Base-by-base conservation (phyloP, 2,329 filamentous ascomycete species). In the Exserohilum turcica region DNA sequence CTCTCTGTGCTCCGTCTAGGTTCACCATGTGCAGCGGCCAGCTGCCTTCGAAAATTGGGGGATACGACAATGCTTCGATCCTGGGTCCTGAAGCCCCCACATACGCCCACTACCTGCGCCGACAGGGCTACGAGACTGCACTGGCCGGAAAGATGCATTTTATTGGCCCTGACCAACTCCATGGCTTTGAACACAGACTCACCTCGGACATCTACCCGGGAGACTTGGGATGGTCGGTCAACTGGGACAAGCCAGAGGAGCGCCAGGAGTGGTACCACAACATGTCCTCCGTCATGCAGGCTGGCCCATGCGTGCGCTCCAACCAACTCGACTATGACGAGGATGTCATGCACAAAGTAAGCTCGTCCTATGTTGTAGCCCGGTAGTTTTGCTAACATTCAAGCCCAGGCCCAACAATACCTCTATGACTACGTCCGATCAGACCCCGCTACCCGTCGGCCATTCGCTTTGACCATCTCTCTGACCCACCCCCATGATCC, bases 141-240 rank as follows among this genome's bases (percentile, higher is more conserved):
- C 80, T 97, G 64, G 91, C 92, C 5, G 92, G 92, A 58, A 97
- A 97, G 82, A 97, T 97, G 92, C 92, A 97, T 77, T 97, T 97
- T 73, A 89, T 95, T 48, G 92, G 92, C 29, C 79, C 80, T 0
- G 92, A 97, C 72, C 92, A 97, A 77, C 82, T 97, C 54, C 92
- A 97, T 73, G 92, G 92, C 27, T 97, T 96, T 68, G 92, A 97
- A 79, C 89, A 91, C 68, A 67, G 70, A 52, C 82, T 97, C 67
- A 97, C 92, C n/a, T 90, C 88, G 63, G 92, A 97, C 74, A 96
- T 97, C 71, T 97, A 97, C 75, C 92, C 92, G 1, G 92, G 89
- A 52, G 92, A 97, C 71, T 92, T 94, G 70, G 92, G 92, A 60
- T 97, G 92, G 92, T 88, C 88, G 10, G 92, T 96, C 59, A 92